phyloP scores from a whole-genome alignment of 2,329 filamentous ascomycete species.

The Neonectria coccinea region DNA sequence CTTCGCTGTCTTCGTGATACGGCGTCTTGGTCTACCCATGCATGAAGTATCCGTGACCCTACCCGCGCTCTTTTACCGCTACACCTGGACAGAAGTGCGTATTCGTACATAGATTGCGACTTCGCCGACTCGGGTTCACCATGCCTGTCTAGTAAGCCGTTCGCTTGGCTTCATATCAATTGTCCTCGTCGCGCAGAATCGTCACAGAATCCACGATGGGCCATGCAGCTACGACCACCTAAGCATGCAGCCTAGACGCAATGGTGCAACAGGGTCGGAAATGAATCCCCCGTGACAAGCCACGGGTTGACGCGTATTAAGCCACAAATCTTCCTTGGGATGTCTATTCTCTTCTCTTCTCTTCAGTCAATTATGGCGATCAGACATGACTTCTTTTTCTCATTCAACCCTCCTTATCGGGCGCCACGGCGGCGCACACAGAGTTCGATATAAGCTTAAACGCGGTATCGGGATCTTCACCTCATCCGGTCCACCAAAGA shows the following conservation, averaged over 20 bases:
- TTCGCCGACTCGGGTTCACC: conserved; percentile 26
- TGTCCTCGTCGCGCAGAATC: conserved; percentile 6
- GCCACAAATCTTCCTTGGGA: not conserved
- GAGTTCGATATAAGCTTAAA: conserved; percentile 47
- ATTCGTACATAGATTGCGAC: not conserved
- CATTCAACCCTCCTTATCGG: not conserved
- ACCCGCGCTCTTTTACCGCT: conserved; percentile 4
- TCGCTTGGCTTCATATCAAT: conserved; percentile 7
- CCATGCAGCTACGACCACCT: not conserved
- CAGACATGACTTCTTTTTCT: not conserved
- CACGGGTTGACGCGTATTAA: not conserved
- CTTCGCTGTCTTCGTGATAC: conserved; percentile 28
- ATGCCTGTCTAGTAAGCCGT: conserved; percentile 19
- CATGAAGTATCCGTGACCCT: conserved; percentile 28
- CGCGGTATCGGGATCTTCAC: conserved; percentile 18
- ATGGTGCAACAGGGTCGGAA: conserved; percentile 18
- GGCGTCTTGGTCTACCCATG: conserved; percentile 27
- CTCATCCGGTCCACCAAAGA: conserved; percentile 27
- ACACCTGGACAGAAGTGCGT: not conserved
- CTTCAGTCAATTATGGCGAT: not conserved
- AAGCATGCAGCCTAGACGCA: not conserved
- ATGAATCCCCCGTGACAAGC: conserved; percentile 13
- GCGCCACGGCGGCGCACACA: conserved; percentile 24
- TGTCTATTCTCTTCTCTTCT: not conserved
- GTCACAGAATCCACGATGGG: conserved; percentile 25